Evolutionary conservation across 345 rosid genomes (phyloP).

Genomic region (Camelina sativa): DNA sequence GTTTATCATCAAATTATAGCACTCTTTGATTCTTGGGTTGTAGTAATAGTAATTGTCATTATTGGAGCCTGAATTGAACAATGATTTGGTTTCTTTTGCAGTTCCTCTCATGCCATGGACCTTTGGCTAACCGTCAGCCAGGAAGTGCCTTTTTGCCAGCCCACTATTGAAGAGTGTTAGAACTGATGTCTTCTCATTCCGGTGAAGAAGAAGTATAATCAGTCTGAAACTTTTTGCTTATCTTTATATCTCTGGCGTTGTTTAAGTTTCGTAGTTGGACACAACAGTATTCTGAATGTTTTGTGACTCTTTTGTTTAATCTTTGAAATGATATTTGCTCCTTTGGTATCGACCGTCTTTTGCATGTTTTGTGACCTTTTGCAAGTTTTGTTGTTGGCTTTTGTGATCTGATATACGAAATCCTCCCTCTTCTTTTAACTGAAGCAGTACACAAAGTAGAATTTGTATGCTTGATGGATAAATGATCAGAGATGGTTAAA

Average conservation of each 20-base stretch:
- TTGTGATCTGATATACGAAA: not conserved
- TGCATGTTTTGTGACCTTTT: not conserved
- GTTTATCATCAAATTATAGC: not conserved
- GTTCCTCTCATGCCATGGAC: slow-evolving; percentile 83
- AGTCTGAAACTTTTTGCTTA: slow-evolving; percentile 28
- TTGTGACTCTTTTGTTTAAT: slow-evolving; percentile 17
- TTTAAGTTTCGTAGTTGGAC: slow-evolving; percentile 25
- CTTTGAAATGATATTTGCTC: not conserved
- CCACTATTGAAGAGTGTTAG: slow-evolving; percentile 46
- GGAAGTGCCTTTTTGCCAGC: slow-evolving; percentile 63
- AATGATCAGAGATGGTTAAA: not conserved
- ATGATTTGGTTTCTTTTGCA: slow-evolving; percentile 30
- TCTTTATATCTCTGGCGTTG: slow-evolving; percentile 12
- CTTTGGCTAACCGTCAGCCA: slow-evolving; percentile 61
- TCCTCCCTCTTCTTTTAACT: not conserved
- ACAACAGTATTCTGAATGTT: slow-evolving; percentile 24
- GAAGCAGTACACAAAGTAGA: not conserved
- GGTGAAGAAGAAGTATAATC: slow-evolving; percentile 31
- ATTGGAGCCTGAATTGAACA: not conserved
- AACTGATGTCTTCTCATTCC: not conserved
- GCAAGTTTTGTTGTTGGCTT: not conserved
- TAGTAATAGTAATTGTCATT: not conserved
- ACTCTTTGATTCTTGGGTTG: not conserved
- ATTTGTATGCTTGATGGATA: not conserved
- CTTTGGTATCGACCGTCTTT: not conserved